These are phyloP conservation scores for Citrus sp. DNA, from an alignment of 345 rosid genomes.

Conservation along the genomic window DNA sequence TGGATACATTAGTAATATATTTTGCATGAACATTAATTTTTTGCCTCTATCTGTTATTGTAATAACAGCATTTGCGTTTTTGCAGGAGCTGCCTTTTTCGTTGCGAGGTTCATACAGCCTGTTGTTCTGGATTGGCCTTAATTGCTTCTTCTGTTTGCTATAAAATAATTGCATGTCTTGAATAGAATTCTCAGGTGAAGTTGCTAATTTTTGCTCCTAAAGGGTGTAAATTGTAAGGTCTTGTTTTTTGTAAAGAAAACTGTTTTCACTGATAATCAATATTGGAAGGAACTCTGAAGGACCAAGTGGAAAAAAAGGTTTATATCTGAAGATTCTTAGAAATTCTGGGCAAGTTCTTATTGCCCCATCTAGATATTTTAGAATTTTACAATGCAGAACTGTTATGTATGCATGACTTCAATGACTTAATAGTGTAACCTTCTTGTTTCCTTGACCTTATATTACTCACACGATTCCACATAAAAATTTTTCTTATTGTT, in stretches of 20 bases:
- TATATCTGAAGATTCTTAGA: background rate
- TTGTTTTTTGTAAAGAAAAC: conserved; percentile 31
- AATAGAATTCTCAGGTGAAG: conserved; percentile 12
- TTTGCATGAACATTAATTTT: background rate
- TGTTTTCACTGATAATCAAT: conserved; percentile 6
- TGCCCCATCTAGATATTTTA: background rate
- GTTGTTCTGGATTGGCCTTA: conserved; percentile 10
- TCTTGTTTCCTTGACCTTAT: background rate
- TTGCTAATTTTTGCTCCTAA: conserved; percentile 13
- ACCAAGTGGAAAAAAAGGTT: background rate
- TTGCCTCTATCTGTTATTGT: background rate
- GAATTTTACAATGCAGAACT: background rate
- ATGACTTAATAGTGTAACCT: background rate
- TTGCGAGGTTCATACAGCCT: conserved; percentile 2
- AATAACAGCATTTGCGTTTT: background rate
- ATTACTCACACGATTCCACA: background rate
- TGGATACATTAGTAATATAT: background rate
- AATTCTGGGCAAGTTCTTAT: background rate
- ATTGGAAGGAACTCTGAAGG: conserved; percentile 7
- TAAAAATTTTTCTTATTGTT: background rate
- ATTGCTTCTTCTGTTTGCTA: conserved; percentile 15
- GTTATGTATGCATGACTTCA: background rate
- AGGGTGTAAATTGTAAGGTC: conserved; percentile 23
- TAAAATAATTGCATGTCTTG: conserved; percentile 16
- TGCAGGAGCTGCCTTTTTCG: conserved; percentile 8